Evolutionary conservation across 78 protist species (phyloP).

Genomic region (Dictyostelium intermedium): DNA sequence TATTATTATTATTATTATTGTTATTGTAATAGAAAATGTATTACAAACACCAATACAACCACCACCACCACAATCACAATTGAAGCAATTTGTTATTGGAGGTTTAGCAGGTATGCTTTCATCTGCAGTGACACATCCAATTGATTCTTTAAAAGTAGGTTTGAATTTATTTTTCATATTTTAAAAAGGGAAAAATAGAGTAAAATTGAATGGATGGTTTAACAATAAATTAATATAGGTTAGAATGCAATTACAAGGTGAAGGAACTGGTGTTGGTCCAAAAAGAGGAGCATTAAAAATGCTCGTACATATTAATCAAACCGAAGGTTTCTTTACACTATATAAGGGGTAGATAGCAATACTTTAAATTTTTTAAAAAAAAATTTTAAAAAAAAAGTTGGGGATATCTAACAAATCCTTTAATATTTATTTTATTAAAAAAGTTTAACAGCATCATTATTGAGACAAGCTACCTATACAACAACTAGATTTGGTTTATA

Average conservation of each 20-base stretch:
- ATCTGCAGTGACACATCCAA: conserved; percentile 74
- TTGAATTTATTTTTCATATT: not conserved
- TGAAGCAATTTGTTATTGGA: conserved; percentile 52
- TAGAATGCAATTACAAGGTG: conserved; percentile 77
- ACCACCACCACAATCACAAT: conserved; percentile 41
- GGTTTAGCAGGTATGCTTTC: conserved; percentile 71
- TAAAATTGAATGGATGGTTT: not conserved
- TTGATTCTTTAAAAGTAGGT: conserved; percentile 72
- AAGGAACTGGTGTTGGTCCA: not conserved
- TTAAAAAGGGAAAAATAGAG: no score
- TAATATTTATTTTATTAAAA: no score
- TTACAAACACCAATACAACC: conserved; percentile 25
- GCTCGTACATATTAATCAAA: conserved; percentile 32
- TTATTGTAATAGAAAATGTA: not conserved
- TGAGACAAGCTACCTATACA: conserved; percentile 82
- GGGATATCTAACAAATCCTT: not conserved
- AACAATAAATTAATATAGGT: not conserved
- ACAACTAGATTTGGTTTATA: conserved; percentile 79
- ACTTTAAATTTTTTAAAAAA: no score
- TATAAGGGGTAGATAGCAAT: conserved; percentile 38
- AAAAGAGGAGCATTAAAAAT: conserved; percentile 59
- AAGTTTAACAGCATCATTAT: conserved; percentile 70
- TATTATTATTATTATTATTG: no score
- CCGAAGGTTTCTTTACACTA: conserved; percentile 73
- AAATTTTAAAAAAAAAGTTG: not conserved